Evolutionary conservation across 2,329 filamentous ascomycete genomes (phyloP).

Genomic region (Calycina herbarum): DNA sequence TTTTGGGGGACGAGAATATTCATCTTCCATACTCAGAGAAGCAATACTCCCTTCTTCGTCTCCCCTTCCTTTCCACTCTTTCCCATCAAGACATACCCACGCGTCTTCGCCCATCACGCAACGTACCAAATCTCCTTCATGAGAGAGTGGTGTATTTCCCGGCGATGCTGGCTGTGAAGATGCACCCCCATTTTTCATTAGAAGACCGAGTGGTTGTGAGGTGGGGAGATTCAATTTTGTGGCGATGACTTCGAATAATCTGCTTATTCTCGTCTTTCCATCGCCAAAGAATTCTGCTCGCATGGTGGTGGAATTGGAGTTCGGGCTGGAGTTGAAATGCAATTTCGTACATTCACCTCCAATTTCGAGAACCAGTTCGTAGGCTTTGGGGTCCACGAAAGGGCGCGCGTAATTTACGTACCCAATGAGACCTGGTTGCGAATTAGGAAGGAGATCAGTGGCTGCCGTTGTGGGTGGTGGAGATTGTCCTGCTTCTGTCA

Average conservation of each 20-base stretch:
- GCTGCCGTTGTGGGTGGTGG: slow-evolving; percentile 29
- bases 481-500: slow-evolving; percentile 44
- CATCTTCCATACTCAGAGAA: slow-evolving; percentile 18
- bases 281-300: slow-evolving; percentile 74
- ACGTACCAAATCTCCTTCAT: slow-evolving; percentile 63
- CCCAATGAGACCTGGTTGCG: slow-evolving; percentile 38
- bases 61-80: slow-evolving; percentile 24
- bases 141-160: slow-evolving; percentile 65
- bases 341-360: slow-evolving; percentile 64
- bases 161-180: slow-evolving; percentile 63
- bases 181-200: slow-evolving; percentile 65
- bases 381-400: slow-evolving; percentile 73
- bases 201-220: slow-evolving; percentile 61
- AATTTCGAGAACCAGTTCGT: slow-evolving; percentile 80
- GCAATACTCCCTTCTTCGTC: slow-evolving; percentile 16
- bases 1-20: slow-evolving; percentile 16
- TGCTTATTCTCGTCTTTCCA: slow-evolving; percentile 67
- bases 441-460: slow-evolving; percentile 18
- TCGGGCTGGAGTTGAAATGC: slow-evolving; percentile 42
- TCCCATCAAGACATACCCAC: slow-evolving; percentile 59
- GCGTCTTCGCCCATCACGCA: slow-evolving; percentile 62
- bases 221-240: slow-evolving; percentile 72
- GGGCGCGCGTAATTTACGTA: slow-evolving; percentile 82
- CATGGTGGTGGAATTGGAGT: slow-evolving; percentile 39
- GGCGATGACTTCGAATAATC: slow-evolving; percentile 77